These are phyloP conservation scores for Boletus vinaceobasis DNA, from an alignment of 768 basidiomycete genomes.

Conservation along the genomic window DNA sequence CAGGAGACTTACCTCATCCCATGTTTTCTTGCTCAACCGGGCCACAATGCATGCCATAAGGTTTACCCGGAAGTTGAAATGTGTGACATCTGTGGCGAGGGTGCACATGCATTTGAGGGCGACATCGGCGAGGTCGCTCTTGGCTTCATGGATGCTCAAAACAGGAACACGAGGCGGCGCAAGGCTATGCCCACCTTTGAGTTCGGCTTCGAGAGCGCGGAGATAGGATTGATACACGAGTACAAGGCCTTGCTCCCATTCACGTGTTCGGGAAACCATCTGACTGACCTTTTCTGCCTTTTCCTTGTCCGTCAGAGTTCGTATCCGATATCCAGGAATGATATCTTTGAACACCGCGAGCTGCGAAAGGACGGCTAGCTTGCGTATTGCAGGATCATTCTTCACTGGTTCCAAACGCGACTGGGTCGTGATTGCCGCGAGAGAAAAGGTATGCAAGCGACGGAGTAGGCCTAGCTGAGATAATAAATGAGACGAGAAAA, in stretches of 20 bases:
- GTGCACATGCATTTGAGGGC: slow-evolving; percentile 87
- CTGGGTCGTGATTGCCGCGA: slow-evolving; percentile 65
- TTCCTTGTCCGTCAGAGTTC: slow-evolving; percentile 84
- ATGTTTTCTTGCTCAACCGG: slow-evolving; percentile 77
- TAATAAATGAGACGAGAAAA: slow-evolving; percentile 14
- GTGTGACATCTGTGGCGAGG: slow-evolving; percentile 75
- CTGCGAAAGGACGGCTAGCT: slow-evolving; percentile 85
- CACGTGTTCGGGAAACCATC: slow-evolving; percentile 82
- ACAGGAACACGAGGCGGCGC: slow-evolving; percentile 15
- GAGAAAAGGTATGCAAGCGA: slow-evolving; percentile 86
- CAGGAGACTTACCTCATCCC: slow-evolving; percentile 70
- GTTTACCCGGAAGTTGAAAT: slow-evolving; percentile 96
- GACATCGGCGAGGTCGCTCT: slow-evolving; percentile 60
- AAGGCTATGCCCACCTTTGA: slow-evolving; percentile 56
- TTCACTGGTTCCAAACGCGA: slow-evolving; percentile 64
- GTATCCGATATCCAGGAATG: slow-evolving; percentile 94
- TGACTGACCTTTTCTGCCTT: slow-evolving; percentile 93
- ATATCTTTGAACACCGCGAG: slow-evolving; percentile 95
- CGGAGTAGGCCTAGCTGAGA: slow-evolving; percentile 80
- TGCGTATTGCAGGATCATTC: slow-evolving; percentile 82
- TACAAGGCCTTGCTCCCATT: slow-evolving; percentile 95
- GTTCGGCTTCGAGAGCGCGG: slow-evolving; percentile 76
- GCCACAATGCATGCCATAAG: slow-evolving; percentile 86
- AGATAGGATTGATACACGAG: slow-evolving; percentile 86
- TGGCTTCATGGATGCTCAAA: slow-evolving; percentile 43